Conservation (phyloP, 2,329 filamentous ascomycete species). For the Malbranchea cinnamomea region DNA sequence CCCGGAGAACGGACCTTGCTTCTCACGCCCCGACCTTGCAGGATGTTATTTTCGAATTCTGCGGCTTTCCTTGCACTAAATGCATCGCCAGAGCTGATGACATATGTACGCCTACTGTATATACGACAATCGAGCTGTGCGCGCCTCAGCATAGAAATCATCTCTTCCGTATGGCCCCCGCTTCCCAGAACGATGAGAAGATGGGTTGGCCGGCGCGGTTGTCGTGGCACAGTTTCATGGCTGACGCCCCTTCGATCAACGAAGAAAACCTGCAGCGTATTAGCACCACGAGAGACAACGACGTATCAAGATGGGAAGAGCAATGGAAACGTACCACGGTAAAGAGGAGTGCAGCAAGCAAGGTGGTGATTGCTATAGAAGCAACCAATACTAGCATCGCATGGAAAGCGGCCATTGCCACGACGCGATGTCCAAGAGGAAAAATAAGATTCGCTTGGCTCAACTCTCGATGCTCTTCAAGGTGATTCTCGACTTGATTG, state of each 20-base stretch:
- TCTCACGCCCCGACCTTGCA: conserved; percentile 9
- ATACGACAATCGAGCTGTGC: conserved; percentile 29
- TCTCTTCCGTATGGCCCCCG: conserved; percentile 88
- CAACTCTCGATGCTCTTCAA: too few relatives aligned
- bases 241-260: neutral
- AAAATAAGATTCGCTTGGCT: too few relatives aligned
- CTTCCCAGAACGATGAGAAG: conserved; percentile 75
- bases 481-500: too few relatives aligned
- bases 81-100: conserved; percentile 61
- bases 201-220: conserved; percentile 38
- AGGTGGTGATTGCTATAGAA: too few relatives aligned
- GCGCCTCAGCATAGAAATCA: conserved; percentile 69
- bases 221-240: neutral
- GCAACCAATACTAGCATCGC: too few relatives aligned
- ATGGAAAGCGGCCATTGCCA: too few relatives aligned
- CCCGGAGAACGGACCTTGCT: conserved; percentile 6
- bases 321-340: too few relatives aligned
- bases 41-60: conserved; percentile 51
- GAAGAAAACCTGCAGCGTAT: too few relatives aligned
- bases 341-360: too few relatives aligned
- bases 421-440: too few relatives aligned
- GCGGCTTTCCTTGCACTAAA: conserved; percentile 50
- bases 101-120: conserved; percentile 60
- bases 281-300: too few relatives aligned
- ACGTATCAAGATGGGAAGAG: too few relatives aligned